Conservation (phyloP, 176 grass and related monocot species). For the Pharus latifolius region DNA sequence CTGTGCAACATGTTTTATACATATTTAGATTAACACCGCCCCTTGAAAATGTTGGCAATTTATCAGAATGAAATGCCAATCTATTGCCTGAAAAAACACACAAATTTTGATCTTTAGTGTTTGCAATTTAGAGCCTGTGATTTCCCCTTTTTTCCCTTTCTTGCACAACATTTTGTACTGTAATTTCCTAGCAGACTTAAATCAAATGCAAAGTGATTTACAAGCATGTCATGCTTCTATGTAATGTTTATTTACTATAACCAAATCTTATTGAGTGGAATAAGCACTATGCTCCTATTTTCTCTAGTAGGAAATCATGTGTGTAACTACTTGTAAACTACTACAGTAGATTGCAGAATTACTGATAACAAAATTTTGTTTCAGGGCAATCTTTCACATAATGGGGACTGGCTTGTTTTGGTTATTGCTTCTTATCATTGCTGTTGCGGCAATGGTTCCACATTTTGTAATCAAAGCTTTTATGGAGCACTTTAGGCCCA, state of each 20-base stretch:
- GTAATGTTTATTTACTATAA: no score
- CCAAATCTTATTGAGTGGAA: background rate
- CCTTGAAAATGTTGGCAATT: no score
- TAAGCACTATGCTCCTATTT: background rate
- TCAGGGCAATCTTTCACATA: conserved; percentile 72
- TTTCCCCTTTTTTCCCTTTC: background rate
- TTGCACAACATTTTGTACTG: background rate
- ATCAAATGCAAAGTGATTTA: background rate
- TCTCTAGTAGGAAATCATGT: background rate
- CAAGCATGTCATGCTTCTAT: conserved; percentile 1
- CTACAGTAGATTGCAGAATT: conserved; percentile 2
- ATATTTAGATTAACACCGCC: no score
- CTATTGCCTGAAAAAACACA: background rate
- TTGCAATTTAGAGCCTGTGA: background rate
- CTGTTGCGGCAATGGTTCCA: conserved; percentile 52
- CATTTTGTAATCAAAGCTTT: conserved; percentile 64
- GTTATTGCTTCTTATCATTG: conserved; percentile 50
- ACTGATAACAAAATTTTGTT: conserved; percentile 1
- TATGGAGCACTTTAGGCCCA: conserved; percentile 37
- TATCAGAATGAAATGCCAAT: background rate
- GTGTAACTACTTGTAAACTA: background rate
- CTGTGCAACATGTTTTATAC: background rate
- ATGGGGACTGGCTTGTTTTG: conserved; percentile 62
- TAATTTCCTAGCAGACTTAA: background rate
- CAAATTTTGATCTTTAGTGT: background rate